phyloP scores from a whole-genome alignment of 371 early-diverging fungal species.

The Actinomortierella ambigua region DNA sequence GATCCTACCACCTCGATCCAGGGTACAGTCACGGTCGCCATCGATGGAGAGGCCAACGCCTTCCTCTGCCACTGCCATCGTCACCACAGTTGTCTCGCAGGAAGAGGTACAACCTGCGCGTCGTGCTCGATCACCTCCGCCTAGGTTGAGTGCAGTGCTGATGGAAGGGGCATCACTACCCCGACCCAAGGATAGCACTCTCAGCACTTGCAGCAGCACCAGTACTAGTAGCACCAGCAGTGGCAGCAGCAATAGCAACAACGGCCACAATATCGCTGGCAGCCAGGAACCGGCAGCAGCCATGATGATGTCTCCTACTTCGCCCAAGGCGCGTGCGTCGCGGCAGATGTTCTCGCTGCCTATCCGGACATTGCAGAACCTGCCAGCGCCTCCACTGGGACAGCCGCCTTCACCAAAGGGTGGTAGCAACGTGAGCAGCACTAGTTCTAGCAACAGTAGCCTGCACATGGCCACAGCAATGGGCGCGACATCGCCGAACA shows the following conservation, averaged over 20 bases:
- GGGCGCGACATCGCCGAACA: no score
- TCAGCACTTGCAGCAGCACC: neutral
- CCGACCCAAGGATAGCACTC: neutral
- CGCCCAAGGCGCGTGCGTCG: neutral
- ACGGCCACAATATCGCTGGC: neutral
- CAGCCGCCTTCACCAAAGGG: constrained; percentile 12
- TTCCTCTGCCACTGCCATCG: no score
- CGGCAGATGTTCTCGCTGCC: constrained; percentile 18
- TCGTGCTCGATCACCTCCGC: constrained; percentile 13
- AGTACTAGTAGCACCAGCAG: neutral
- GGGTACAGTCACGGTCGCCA: constrained; percentile 14
- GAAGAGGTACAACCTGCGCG: constrained; percentile 7
- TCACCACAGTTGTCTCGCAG: neutral
- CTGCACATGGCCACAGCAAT: no score
- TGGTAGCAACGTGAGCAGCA: no score
- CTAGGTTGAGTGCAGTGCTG: constrained; percentile 11
- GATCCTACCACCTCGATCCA: constrained; percentile 21
- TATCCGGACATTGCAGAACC: constrained; percentile 24
- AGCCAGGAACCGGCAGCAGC: neutral
- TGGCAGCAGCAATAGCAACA: neutral
- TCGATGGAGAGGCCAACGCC: constrained; percentile 14
- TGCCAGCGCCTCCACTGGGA: constrained; percentile 33
- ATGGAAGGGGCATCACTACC: neutral
- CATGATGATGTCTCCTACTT: neutral
- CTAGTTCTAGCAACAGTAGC: no score